Base-by-base conservation (phyloP, 768 basidiomycete species). In the Russula abietina region DNA sequence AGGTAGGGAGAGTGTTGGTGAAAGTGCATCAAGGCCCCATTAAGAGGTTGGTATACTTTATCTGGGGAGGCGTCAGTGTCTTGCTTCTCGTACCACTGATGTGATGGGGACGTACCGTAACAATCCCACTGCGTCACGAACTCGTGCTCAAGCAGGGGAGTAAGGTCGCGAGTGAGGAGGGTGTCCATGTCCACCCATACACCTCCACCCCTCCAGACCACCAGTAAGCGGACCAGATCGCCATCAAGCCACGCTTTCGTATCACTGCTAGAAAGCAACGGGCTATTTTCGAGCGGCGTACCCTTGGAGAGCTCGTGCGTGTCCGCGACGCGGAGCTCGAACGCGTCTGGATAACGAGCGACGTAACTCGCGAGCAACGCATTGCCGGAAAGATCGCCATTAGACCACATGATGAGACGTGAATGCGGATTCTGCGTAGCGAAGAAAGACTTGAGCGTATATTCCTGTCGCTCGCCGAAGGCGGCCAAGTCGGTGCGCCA, bases 41-140 rank as follows among this genome's bases (percentile, higher is more conserved):
- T 97, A 70, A 93, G 51, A n/a, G 67, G 19, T 14, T 56, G 61
- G 61, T 68, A 66, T 12, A 49, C 52, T 51, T 68, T 66, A 36
- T 68, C 67, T 68, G 52, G 19, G 41, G 38, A 36, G 12, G 19
- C 1, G 24, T 64, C 45, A 63, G 56, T n/a, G 22, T 22, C 22
- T 16, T 14, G 26, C 4, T 33, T 26, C 30, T 30, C 9, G 0
- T 28, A 6, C 8, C 2, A 11, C 2, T 10, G 17, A 36, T 19
- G 28, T 10, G 12, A 51, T 12, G 24, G 48, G 38, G 17, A 70
- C 85, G 48, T 71, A 93, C 95, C 91, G 70, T 98, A 98, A 73
- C 96, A 98, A 71, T 99, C 96, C 96, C 96, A 99, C 70, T 99
- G 94, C 1, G 93, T 96, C 11, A 98, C 92, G 71, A 95, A 99